These are phyloP conservation scores for Bisporella sp. DNA, from an alignment of 2,329 filamentous ascomycete species.

Conservation along the genomic window DNA sequence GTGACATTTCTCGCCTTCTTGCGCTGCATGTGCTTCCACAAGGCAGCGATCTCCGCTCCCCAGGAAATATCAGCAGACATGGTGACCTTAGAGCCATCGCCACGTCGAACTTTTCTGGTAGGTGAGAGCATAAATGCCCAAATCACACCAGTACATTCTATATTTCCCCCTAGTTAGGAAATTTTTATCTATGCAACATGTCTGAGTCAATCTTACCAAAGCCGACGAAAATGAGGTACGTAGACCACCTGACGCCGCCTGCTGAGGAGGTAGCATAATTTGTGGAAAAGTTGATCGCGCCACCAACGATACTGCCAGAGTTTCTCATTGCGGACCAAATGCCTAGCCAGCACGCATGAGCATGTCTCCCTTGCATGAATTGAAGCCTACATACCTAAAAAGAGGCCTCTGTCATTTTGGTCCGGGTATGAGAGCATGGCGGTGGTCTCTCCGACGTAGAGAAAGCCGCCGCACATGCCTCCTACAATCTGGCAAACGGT, in stretches of 20 bases:
- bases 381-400: conserved; percentile 13
- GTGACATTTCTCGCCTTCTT: conserved; percentile 19
- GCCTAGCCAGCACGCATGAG: conserved; percentile 34
- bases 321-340: conserved; percentile 58
- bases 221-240: conserved; percentile 62
- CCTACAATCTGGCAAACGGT: conserved; percentile 13
- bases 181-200: neutral
- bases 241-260: conserved; percentile 60
- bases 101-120: conserved; percentile 54
- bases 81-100: conserved; percentile 48
- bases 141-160: conserved; percentile 25
- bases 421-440: conserved; percentile 31
- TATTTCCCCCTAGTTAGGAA: neutral
- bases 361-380: neutral
- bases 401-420: conserved; percentile 28
- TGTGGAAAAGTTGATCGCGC: conserved; percentile 61
- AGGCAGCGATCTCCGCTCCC: conserved; percentile 52
- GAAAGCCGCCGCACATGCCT: conserved; percentile 20
- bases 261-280: conserved; percentile 49
- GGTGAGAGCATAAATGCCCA: conserved; percentile 40
- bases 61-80: conserved; percentile 49
- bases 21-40: conserved; percentile 28
- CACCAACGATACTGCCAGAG: conserved; percentile 60
- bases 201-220: conserved; percentile 16
- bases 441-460: conserved; percentile 30